Base-by-base conservation (phyloP, 2,329 filamentous ascomycete genomes). In the Huntiella moniliformis region DNA sequence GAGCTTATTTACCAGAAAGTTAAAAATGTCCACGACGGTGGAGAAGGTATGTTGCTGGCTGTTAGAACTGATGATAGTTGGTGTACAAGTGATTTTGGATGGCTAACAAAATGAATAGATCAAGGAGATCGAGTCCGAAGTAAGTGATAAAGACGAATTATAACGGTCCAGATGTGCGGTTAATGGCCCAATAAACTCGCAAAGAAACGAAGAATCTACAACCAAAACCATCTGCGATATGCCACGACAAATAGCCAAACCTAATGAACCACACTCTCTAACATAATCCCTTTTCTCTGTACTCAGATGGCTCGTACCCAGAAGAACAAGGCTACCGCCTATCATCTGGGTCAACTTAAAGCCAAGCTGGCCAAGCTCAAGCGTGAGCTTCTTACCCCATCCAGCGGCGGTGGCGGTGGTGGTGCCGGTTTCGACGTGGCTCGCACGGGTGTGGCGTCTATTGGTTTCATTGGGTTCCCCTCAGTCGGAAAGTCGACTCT, bases 401-500 rank as follows among this genome's bases (percentile, higher is more conserved):
- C 77, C 36, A 71, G 83, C 42, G 82, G 87, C 42, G 85, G 87
- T 48, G 87, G 88, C 47, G 87, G 82, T 48, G 86, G 77, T 52
- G 84, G 82, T 60, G 68, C 81, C 51, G 91, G 91, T 49, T 98
- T 98, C 70, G 91, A 98, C 67, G 91, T 98, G 53, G 91, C 91
- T 51, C 80, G 91, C 62, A 98, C 91, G 44, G 91, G 91, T 70
- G 91, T 96, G 52, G 91, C 91, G 53, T 93, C 84, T 69, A 78
- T 98, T 57, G 88, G 88, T 38, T 96, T 96, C 65, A 95, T 96
- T 59, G 91, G 91, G 31, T 98, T 98, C 58, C 91, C 91, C 1
- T 98, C 91, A 1, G 91, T 98, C 52, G 91, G 91, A 51, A 98
- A 98, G 67, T 94, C 85, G 73, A 98, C 91, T 43, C 70, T 98